Evolutionary conservation across 2,329 filamentous ascomycete genomes (phyloP).

Genomic region (Polytolypa hystricis): DNA sequence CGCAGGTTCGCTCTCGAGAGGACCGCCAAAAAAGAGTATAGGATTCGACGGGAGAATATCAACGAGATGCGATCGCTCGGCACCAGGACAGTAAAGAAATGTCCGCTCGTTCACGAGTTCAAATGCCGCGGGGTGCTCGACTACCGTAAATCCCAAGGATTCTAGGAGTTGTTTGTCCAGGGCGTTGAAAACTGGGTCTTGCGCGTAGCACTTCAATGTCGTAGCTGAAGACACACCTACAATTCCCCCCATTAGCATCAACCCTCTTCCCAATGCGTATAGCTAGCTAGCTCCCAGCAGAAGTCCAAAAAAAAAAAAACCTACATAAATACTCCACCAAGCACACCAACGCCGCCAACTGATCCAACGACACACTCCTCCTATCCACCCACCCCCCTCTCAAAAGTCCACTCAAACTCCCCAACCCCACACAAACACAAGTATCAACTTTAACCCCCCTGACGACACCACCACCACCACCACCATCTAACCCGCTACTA

Average conservation of each 20-base stretch:
- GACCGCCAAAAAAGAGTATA: conserved; percentile 47
- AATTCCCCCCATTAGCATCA: no score
- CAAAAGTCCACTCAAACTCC: conserved; percentile 31
- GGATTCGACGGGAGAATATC: conserved; percentile 40
- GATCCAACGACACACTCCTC: conserved; percentile 29
- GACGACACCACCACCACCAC: background rate
- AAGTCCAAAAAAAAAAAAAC: conserved; percentile 10
- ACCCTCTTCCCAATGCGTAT: no score
- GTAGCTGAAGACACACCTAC: no score
- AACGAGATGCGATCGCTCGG: conserved; percentile 40
- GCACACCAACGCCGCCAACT: conserved; percentile 27
- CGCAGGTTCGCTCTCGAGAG: conserved; percentile 18
- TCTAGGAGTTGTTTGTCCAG: conserved; percentile 29
- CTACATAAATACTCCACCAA: conserved; percentile 19
- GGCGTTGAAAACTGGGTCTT: conserved; percentile 41
- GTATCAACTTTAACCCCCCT: conserved; percentile 16
- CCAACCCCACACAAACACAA: conserved; percentile 31
- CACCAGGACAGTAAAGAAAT: conserved; percentile 53
- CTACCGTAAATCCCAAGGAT: conserved; percentile 24
- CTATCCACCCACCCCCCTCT: conserved; percentile 34
- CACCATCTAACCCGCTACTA: conserved; percentile 1
- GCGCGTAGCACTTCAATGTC: conserved; percentile 42
- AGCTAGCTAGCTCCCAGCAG: conserved; percentile 3
- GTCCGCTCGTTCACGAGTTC: conserved; percentile 37
- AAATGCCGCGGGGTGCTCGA: conserved; percentile 43